A percentile compares a stretch with the other conserved stretches of the same genome.
Evolutionary conservation across 2,329 filamentous ascomycete genomes (phyloP).

Genomic region (Diaporthe destruens): DNA sequence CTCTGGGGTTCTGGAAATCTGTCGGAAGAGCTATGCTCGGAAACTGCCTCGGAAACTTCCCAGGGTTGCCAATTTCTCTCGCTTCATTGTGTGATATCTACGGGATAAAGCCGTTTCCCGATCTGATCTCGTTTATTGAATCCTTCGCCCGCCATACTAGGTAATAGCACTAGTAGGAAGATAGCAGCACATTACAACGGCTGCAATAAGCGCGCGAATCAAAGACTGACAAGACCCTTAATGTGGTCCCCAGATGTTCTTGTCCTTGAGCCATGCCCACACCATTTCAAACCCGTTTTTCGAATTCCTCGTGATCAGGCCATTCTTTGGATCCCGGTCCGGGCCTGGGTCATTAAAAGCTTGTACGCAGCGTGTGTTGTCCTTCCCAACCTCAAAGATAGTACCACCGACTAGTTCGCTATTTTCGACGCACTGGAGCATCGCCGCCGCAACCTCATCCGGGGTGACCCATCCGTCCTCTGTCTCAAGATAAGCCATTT

Average conservation of each 20-base stretch:
- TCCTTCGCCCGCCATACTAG: neutral
- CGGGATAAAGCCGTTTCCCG: neutral
- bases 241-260: slow-evolving; percentile 45
- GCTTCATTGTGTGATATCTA: neutral
- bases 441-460: slow-evolving; percentile 57
- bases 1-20: neutral
- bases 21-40: neutral
- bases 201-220: neutral
- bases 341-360: slow-evolving; percentile 56
- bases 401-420: slow-evolving; percentile 54
- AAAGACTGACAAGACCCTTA: neutral
- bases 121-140: neutral
- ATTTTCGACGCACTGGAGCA: slow-evolving; percentile 56
- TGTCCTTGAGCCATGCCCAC: slow-evolving; percentile 47
- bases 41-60: too few relatives aligned
- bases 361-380: slow-evolving; percentile 50
- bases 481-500: slow-evolving; percentile 53
- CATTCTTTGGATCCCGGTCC: slow-evolving; percentile 45
- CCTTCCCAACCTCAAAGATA: slow-evolving; percentile 56
- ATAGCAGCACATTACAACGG: neutral
- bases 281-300: slow-evolving; percentile 48
- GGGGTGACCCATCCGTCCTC: slow-evolving; percentile 57
- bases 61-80: too few relatives aligned
- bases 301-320: slow-evolving; percentile 48
- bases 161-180: neutral